Percentiles rank a stretch among this genome's conserved stretches.
Conservation (phyloP, 108 stramenopile species). For the Discostella pseudostelligera region DNA sequence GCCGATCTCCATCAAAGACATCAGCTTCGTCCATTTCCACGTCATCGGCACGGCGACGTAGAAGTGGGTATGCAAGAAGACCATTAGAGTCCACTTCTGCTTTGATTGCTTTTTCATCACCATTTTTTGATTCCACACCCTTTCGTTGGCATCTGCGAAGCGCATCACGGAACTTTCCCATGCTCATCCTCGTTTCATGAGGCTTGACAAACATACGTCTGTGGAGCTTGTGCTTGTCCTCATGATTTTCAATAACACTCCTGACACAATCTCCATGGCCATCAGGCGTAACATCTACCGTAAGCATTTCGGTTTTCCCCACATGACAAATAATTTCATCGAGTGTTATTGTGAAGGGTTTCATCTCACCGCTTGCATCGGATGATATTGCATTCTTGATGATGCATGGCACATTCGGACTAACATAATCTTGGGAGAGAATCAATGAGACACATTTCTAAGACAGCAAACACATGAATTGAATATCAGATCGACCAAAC, state of each 20-base stretch:
- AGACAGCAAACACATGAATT: too few species aligned
- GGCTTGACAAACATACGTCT: slow-evolving; percentile 80
- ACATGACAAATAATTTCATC: slow-evolving; percentile 59
- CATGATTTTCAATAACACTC: slow-evolving; percentile 29
- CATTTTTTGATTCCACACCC: background rate
- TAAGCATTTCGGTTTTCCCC: slow-evolving; percentile 33
- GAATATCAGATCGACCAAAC: too few species aligned
- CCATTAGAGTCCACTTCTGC: slow-evolving; percentile 20
- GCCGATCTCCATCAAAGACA: slow-evolving; percentile 1
- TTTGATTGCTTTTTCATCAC: slow-evolving; percentile 5
- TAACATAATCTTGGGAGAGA: slow-evolving; percentile 52
- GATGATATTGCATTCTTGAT: slow-evolving; percentile 64
- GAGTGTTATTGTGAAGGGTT: slow-evolving; percentile 45
- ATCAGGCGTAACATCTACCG: slow-evolving; percentile 91
- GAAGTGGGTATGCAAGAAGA: slow-evolving; percentile 9
- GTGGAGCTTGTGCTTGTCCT: slow-evolving; percentile 4
- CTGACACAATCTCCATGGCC: slow-evolving; percentile 88
- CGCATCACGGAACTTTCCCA: slow-evolving; percentile 52
- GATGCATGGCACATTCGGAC: slow-evolving; percentile 62
- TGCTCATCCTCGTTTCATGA: slow-evolving; percentile 65
- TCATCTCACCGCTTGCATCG: background rate
- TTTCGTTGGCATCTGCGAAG: slow-evolving; percentile 30
- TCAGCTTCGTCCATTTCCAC: background rate
- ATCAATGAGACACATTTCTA: background rate
- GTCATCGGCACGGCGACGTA: background rate